A percentile compares a stretch with the other conserved stretches of the same genome.
phyloP scores from a whole-genome alignment of 129 eudicot species.

The Ambrosia trifida region DNA sequence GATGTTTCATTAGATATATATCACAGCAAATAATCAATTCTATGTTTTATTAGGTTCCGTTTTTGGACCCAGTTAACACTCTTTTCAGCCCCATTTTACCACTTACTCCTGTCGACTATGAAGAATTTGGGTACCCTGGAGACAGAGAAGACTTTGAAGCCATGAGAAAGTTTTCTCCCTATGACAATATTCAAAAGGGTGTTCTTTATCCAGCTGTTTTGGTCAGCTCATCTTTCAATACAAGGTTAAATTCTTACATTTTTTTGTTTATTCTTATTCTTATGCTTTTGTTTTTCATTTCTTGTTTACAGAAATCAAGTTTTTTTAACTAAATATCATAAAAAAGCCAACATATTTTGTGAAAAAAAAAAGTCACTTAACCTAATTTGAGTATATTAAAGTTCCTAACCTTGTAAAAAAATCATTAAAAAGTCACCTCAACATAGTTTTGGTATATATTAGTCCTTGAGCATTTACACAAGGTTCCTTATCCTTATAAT shows the following conservation, averaged over 20 bases:
- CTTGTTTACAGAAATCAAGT: constrained; percentile 8
- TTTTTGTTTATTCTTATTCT: too few relatives aligned
- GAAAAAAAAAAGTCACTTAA: neutral
- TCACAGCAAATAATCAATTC: constrained; percentile 4
- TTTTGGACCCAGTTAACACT: constrained; percentile 82
- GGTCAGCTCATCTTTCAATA: constrained; percentile 72
- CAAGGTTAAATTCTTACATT: constrained; percentile 55
- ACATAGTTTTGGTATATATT: neutral
- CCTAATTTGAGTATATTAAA: neutral
- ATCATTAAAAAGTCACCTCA: neutral
- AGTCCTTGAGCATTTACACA: too few relatives aligned
- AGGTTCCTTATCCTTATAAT: too few relatives aligned
- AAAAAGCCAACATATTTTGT: neutral
- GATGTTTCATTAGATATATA: constrained; percentile 9
- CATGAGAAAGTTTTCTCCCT: constrained; percentile 70
- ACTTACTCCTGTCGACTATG: constrained; percentile 75
- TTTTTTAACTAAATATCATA: neutral
- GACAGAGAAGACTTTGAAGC: constrained; percentile 82
- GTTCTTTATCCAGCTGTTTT: constrained; percentile 75
- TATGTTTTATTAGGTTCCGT: constrained; percentile 66
- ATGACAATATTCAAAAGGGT: constrained; percentile 71
- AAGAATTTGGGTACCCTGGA: constrained; percentile 91
- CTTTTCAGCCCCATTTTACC: constrained; percentile 84
- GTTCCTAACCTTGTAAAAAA: neutral
- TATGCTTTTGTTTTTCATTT: neutral